A percentile compares a stretch with the other conserved stretches of the same genome.
Evolutionary conservation across 179 eudicot genomes (phyloP).

Genomic region (Dionaea muscipula): DNA sequence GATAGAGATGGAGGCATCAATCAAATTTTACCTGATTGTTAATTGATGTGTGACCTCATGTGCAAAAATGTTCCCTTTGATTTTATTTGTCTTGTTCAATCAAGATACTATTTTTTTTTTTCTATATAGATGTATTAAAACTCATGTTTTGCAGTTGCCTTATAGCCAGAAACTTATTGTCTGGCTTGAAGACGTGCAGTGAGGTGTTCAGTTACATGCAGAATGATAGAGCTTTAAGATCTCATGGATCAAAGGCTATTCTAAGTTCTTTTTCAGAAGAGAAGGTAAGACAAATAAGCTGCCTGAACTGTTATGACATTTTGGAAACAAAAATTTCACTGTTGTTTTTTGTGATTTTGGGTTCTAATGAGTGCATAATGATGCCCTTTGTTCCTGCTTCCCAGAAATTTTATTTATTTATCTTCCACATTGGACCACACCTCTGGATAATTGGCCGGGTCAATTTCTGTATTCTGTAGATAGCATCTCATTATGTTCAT

Average conservation of each 20-base stretch:
- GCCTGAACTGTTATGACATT: slow-evolving; percentile 38
- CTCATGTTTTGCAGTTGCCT: slow-evolving; percentile 58
- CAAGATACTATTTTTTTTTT: not conserved
- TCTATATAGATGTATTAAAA: not conserved
- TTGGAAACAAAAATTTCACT: not conserved
- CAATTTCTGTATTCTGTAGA: too few species aligned
- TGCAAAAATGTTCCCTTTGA: too few species aligned
- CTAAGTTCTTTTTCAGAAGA: slow-evolving; percentile 38
- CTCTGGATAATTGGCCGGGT: too few species aligned
- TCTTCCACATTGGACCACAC: too few species aligned
- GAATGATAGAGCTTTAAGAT: slow-evolving; percentile 30
- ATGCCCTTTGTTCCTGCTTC: too few species aligned
- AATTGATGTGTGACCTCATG: too few species aligned
- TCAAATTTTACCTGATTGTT: too few species aligned
- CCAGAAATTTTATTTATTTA: too few species aligned
- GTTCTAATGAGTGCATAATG: too few species aligned
- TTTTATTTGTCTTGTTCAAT: not conserved
- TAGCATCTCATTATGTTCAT: too few species aligned
- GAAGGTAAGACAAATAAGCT: slow-evolving; percentile 18
- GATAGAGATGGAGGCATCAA: not conserved
- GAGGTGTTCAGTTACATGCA: slow-evolving; percentile 71
- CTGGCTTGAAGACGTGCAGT: slow-evolving; percentile 80
- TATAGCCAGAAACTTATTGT: slow-evolving; percentile 70
- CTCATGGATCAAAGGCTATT: slow-evolving; percentile 26
- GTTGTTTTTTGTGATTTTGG: slow-evolving; percentile 10